A percentile compares a stretch with the other conserved stretches of the same genome.
phyloP scores from a whole-genome alignment of 306 rosid genomes.

The Lathyrus sativus region DNA sequence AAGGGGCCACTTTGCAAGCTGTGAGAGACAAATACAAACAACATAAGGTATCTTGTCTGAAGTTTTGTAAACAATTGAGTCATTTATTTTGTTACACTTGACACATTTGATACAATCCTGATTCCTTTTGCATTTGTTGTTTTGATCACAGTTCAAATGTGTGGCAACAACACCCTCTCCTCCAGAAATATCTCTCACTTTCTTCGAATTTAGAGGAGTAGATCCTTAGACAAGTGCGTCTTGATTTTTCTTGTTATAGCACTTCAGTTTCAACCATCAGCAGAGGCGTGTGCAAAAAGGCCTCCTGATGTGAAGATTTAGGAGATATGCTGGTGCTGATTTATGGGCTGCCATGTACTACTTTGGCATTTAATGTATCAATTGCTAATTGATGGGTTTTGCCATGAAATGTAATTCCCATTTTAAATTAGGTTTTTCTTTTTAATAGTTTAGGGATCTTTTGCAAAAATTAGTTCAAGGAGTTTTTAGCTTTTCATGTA shows the following conservation, averaged over 20 bases:
- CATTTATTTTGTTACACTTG: not conserved
- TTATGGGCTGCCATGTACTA: constrained; percentile 30
- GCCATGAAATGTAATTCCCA: constrained; percentile 20
- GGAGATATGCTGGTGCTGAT: constrained; percentile 21
- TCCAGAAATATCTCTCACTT: constrained; percentile 69
- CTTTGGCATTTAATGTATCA: constrained; percentile 24
- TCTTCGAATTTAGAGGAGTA: constrained; percentile 52
- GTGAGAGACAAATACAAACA: constrained; percentile 80
- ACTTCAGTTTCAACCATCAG: constrained; percentile 31
- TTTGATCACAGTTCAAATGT: constrained; percentile 67
- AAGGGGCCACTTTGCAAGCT: constrained; percentile 65
- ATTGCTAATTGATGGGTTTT: constrained; percentile 24
- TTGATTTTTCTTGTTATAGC: constrained; percentile 25
- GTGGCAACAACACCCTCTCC: constrained; percentile 82
- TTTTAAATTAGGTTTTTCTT: constrained; percentile 34
- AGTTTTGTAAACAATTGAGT: not conserved
- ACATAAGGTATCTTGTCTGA: constrained; percentile 60
- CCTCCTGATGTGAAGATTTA: constrained; percentile 8
- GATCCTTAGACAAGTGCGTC: constrained; percentile 29
- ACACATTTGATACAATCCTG: constrained; percentile 18
- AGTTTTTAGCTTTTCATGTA: constrained; percentile 30
- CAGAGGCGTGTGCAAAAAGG: constrained; percentile 8
- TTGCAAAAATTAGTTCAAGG: constrained; percentile 31
- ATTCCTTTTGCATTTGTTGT: constrained; percentile 30
- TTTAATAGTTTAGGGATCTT: constrained; percentile 20